A percentile compares a stretch with the other conserved stretches of the same genome.
These are phyloP conservation scores for Colletotrichum nymphaeae DNA, from an alignment of 2,329 filamentous ascomycete species.

Conservation along the genomic window DNA sequence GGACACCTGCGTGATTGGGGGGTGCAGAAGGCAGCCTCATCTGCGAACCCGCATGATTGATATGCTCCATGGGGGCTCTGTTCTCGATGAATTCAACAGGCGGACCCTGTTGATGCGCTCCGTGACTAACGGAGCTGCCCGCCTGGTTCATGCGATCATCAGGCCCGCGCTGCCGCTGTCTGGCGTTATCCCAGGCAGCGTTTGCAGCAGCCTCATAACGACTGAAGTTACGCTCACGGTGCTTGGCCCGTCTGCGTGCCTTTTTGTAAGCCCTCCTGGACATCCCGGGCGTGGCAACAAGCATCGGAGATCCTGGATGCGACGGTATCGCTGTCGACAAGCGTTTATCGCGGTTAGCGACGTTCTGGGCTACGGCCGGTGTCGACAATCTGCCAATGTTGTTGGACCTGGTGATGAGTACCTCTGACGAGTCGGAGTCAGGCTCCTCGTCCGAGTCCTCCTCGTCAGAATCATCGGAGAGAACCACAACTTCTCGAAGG, in stretches of 20 bases:
- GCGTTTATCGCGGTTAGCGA: slow-evolving; percentile 10
- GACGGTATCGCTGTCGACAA: slow-evolving; percentile 20
- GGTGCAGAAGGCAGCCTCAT: slow-evolving; percentile 16
- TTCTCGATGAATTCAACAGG: slow-evolving; percentile 9
- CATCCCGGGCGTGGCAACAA: slow-evolving; percentile 12
- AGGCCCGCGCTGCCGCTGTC: slow-evolving; percentile 19
- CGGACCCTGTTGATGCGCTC: slow-evolving; percentile 16
- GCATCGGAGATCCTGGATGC: slow-evolving; percentile 24
- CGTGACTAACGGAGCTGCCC: slow-evolving; percentile 29
- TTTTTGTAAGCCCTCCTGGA: slow-evolving; percentile 19
- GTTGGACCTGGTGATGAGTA: slow-evolving; percentile 33
- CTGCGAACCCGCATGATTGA: slow-evolving; percentile 36
- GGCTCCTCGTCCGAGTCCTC: slow-evolving; percentile 49
- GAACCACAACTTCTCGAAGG: slow-evolving; percentile 73
- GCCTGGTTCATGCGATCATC: background rate
- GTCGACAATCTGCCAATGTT: slow-evolving; percentile 8
- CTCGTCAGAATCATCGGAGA: slow-evolving; percentile 65
- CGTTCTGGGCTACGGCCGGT: slow-evolving; percentile 2
- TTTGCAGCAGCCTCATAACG: slow-evolving; percentile 35
- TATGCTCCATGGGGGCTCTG: slow-evolving; percentile 20
- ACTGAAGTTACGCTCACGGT: slow-evolving; percentile 32
- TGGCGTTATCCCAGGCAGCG: slow-evolving; percentile 26
- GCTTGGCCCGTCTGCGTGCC: slow-evolving; percentile 19
- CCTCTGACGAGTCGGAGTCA: slow-evolving; percentile 44
- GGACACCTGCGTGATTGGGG: slow-evolving; percentile 38